Base-by-base conservation (phyloP, 2,329 filamentous ascomycete species). In the Arachnopeziza araneosa region DNA sequence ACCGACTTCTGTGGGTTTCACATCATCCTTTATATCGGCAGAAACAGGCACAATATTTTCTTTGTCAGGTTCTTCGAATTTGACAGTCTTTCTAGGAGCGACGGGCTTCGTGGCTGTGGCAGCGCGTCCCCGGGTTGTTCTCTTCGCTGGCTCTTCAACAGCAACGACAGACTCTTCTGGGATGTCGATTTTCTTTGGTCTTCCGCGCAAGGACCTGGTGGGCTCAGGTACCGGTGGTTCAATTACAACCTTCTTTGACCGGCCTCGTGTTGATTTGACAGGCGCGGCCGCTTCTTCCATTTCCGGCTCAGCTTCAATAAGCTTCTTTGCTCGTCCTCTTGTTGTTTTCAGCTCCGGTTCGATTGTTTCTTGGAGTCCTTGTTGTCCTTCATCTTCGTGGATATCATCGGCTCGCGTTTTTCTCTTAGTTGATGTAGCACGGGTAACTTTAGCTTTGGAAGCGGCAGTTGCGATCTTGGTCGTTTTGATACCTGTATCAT, bases 31-130 rank as follows among this genome's bases (percentile, higher is more conserved):
- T 26, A 69, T 63, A 59, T 71, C 70, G 6, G 79, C 76, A 10
- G 78, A 62, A 58, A 71, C 66, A 17, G 81, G 82, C 22, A 77
- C 70, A 48, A 84, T 73, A 64, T 87, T 87, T 70, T 88, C 85
- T 73, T 88, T 87, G 70, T 86, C 84, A 2, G 82, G 81, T 66
- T 71, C 70, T 69, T 86, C 79, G 70, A 87, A 87, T 60, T 81
- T 85, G 67, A 87, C 84, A 2, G 77, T 79, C 75, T 86, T 88
- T 75, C 83, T 86, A 36, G 77, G 72, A 5, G 77, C 74, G 21
- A 80, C 65, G 24, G 78, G 78, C 64, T 78, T 79, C 24, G 75
- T 74, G 61, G 68, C 65, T 1, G 74, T 66, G 8, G 72, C 66
- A 56, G 56, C 19, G 10, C 75, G 73, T 30, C 69, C 67, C 23